Evolutionary conservation across 768 basidiomycete genomes (phyloP), one percentile per base, ranked within the genome.

Genomic region (Hygrophorus russula): DNA sequence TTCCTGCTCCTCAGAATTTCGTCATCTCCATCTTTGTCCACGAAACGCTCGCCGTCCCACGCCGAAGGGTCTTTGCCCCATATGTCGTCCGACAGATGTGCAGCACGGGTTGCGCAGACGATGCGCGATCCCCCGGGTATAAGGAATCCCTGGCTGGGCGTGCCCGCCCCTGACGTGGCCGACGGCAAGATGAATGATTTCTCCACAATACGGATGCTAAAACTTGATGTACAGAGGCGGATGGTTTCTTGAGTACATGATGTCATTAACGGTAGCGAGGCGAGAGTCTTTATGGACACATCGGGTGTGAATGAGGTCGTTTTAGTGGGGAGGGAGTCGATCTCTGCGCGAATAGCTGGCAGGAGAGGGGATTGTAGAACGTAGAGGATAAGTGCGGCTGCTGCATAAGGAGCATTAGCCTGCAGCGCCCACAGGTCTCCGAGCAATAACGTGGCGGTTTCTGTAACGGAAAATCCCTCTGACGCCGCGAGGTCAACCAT

Each of bases 361-460:
- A 42, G n/a, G 33, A 44, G 35, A 12, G 14, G 17, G 18, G 28
- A 37, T 38, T 44, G 43, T 7, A 44, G n/a, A 29, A 44, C 36
- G 15, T 44, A 44, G 9, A 44, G 36, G 15, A 44, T 11, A 18
- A 44, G 43, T 10, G 43, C 9, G 19, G 43, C 20, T 11, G 43
- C 43, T 13, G 19, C 20, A 29, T 33, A 44, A 12, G 43, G 43
- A 7, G 43, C 43, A 20, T 44, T 44, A 2, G 43, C 43, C 15
- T 44, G 43, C 12, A 44, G 36, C 5, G 43, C 43, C 43, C 43
- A 44, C 5, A 44, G 35, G 24, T 44, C 43, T 18, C 43, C 35
- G n/a, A 36, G 14, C 5, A 44, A 36, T n/a, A 44, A 36, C 14
- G 34, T 15, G 7, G 43, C 43, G 11, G 31, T 27, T 12, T 44